A percentile compares a stretch with the other conserved stretches of the same genome.
Evolutionary conservation across 2,329 filamentous ascomycete genomes (phyloP).

Genomic region (Metarhizium album): DNA sequence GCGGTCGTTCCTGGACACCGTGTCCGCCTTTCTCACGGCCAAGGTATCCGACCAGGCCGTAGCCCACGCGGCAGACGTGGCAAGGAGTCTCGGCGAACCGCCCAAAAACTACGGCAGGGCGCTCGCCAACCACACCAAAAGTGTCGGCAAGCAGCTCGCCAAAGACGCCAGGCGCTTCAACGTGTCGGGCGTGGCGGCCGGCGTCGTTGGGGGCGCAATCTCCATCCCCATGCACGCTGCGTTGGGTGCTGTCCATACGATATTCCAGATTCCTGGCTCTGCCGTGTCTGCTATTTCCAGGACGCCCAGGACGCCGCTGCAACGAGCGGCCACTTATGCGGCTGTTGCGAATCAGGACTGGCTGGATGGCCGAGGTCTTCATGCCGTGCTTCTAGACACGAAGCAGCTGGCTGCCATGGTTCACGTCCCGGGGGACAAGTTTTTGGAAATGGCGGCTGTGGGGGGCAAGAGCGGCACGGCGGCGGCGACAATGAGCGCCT

Average conservation of each 20-base stretch:
- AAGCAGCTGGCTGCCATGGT: slow-evolving; percentile 18
- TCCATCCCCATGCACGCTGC: slow-evolving; percentile 28
- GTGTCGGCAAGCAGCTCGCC: slow-evolving; percentile 24
- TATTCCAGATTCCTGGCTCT: slow-evolving; percentile 21
- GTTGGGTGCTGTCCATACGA: slow-evolving; percentile 24
- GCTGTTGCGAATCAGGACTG: slow-evolving; percentile 32
- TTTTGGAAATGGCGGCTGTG: slow-evolving; percentile 27
- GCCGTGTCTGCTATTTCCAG: slow-evolving; percentile 22
- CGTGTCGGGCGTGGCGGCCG: slow-evolving; percentile 26
- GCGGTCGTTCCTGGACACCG: slow-evolving; percentile 25
- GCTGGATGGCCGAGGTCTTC: slow-evolving; percentile 27
- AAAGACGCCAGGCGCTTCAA: slow-evolving; percentile 28
- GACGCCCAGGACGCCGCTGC: slow-evolving; percentile 29
- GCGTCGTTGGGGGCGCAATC: slow-evolving; percentile 26
- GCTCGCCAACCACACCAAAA: slow-evolving; percentile 25
- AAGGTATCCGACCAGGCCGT: slow-evolving; percentile 33
- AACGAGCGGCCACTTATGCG: slow-evolving; percentile 30
- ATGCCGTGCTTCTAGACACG: slow-evolving; percentile 25
- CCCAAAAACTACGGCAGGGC: slow-evolving; percentile 26
- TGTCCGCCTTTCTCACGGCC: slow-evolving; percentile 35
- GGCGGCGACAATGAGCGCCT: slow-evolving; percentile 12
- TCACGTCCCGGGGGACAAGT: slow-evolving; percentile 21
- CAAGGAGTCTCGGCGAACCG: slow-evolving; percentile 21
- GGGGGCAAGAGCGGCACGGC: slow-evolving; percentile 11
- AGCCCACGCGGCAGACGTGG: slow-evolving; percentile 31